phyloP scores from a whole-genome alignment of 371 early-diverging fungal genomes.

The Mortierella polycephala region DNA sequence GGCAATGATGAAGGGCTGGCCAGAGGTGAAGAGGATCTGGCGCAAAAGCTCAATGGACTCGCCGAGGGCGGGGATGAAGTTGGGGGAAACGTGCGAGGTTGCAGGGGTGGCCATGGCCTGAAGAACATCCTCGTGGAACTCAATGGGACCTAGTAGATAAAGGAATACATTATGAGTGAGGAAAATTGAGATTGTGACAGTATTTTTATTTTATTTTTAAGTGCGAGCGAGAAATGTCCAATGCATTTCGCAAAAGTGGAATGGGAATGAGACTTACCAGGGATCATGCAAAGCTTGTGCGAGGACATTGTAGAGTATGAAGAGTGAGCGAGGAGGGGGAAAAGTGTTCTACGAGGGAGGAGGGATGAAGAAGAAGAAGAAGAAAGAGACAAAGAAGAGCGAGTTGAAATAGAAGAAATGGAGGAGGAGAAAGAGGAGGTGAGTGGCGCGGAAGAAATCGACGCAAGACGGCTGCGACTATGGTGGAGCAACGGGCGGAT shows the following conservation, averaged over 20 bases:
- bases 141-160: constrained; percentile 79
- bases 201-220: not conserved
- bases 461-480: constrained; percentile 9
- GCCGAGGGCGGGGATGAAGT: constrained; percentile 90
- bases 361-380: constrained; percentile 6
- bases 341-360: constrained; percentile 21
- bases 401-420: constrained; percentile 26
- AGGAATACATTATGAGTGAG: not conserved
- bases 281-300: constrained; percentile 93
- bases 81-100: constrained; percentile 93
- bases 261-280: constrained; percentile 62
- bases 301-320: constrained; percentile 50
- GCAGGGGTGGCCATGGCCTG: constrained; percentile 90
- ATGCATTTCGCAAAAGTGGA: too few relatives aligned
- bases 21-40: constrained; percentile 82
- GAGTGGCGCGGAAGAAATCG: constrained; percentile 1
- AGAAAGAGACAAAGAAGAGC: constrained; percentile 2
- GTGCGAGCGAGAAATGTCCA: not conserved
- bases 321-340: constrained; percentile 22
- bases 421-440: not conserved
- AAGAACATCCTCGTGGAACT: constrained; percentile 92
- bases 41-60: constrained; percentile 86
- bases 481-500: constrained; percentile 29
- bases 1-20: constrained; percentile 93
- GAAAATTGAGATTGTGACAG: not conserved